phyloP scores from a whole-genome alignment of 768 basidiomycete genomes.

The Mycena albidolilacea region DNA sequence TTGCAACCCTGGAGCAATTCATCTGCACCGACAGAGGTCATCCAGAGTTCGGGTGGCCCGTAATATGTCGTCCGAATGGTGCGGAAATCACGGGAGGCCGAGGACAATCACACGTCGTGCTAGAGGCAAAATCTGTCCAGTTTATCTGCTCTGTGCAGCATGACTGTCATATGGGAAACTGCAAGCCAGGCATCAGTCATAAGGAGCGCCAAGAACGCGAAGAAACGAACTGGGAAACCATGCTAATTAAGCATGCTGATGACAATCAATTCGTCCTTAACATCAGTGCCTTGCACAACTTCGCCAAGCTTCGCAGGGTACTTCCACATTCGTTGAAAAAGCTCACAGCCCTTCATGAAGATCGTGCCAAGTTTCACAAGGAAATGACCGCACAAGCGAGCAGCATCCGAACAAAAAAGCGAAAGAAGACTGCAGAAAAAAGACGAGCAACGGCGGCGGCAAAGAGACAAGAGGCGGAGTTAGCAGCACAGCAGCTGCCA shows the following conservation, averaged over 20 bases:
- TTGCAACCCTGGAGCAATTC: conserved; percentile 24
- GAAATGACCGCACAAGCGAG: too few species aligned
- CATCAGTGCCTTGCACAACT: neutral
- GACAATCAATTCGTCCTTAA: neutral
- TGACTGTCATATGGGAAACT: neutral
- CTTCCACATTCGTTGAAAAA: neutral
- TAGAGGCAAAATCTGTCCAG: neutral
- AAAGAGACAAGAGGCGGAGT: too few species aligned
- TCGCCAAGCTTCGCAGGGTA: neutral
- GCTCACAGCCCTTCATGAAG: too few species aligned
- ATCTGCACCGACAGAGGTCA: conserved; percentile 2
- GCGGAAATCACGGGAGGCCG: neutral
- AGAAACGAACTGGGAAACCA: neutral
- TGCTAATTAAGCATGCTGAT: neutral
- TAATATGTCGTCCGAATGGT: too few species aligned
- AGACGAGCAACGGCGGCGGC: too few species aligned
- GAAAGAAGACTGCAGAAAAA: too few species aligned
- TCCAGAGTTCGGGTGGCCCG: too few species aligned
- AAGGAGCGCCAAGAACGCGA: neutral
- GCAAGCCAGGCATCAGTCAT: neutral
- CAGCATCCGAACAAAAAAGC: too few species aligned
- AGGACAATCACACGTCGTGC: neutral
- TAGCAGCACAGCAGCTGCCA: too few species aligned
- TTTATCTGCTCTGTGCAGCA: neutral
- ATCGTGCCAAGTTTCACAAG: too few species aligned